Evolutionary conservation across 495 filamentous ascomycete species (phyloP), one percentile per base, ranked within the genome.

Genomic region (Pseudotulostoma volvatum): DNA sequence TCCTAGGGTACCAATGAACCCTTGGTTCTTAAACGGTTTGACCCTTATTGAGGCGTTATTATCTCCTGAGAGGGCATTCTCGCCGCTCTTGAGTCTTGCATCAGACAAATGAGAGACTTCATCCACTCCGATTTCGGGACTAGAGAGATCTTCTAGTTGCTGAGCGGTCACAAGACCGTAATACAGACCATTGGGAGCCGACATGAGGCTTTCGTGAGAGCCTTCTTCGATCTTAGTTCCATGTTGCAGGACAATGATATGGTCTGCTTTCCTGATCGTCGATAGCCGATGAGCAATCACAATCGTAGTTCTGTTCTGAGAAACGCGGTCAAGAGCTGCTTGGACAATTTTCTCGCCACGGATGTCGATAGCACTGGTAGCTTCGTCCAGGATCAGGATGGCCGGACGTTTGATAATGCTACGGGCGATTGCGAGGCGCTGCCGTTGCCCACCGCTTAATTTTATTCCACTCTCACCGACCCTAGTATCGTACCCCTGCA

Each of bases 371-470:
- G 71, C 59, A 36, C 56, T 63, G 0, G 68, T 71, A 0, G 58
- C 59, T 48, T 74, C 70, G 32, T 71, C 69, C 3, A 72, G 52
- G 5, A 94, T 63, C 4, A 94, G 64, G 49, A 94, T 79, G 49
- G 77, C 79, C 1, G 86, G 86, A 45, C 88, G 69, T 9, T 68
- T 76, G n/a, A 93, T 77, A 33, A 94, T 76, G 14, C 79, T 80
- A 34, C 86, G 69, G 1, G 86, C 85, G 13, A 82, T 61, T 4
- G 76, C 70, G 3, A 84, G 46, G 21, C 79, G 57, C 44, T 83
- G 78, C 15, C 68, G 66, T 39, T 84, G 51, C 38, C 64, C 50
- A 33, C 67, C 47, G 46, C 47, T 53, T 42, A 75, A 49, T 36
- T 39, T 47, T 17, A 47, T 46, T 0, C 53, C 61, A 0, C 46